Evolutionary conservation across 1,284 basidiomycete genomes (phyloP).

Genomic region (Melampsora americana): DNA sequence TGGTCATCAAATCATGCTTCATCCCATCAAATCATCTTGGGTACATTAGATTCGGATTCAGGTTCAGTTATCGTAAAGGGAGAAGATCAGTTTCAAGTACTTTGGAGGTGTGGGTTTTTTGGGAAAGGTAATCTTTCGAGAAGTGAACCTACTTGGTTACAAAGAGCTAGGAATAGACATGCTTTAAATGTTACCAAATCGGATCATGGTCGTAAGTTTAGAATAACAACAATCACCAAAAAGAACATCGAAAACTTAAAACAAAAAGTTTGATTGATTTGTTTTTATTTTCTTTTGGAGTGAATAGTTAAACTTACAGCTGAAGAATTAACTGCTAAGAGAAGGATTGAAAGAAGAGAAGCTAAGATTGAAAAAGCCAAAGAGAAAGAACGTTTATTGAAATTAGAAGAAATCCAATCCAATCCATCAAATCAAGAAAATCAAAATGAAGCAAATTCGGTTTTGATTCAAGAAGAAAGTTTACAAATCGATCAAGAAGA

Average conservation of each 20-base stretch:
- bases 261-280: too few relatives aligned
- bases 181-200: constrained; percentile 56
- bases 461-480: constrained; percentile 44
- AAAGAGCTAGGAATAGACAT: constrained; percentile 63
- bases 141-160: constrained; percentile 88
- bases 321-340: constrained; percentile 80
- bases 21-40: not conserved
- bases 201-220: constrained; percentile 54
- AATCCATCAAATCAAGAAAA: too few relatives aligned
- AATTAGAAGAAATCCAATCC: constrained; percentile 52
- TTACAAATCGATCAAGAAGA: too few relatives aligned
- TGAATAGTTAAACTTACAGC: constrained; percentile 68
- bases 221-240: constrained; percentile 42
- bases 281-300: not conserved
- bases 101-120: constrained; percentile 93
- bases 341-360: constrained; percentile 76
- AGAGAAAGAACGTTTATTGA: constrained; percentile 71
- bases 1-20: not conserved
- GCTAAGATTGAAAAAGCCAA: constrained; percentile 66
- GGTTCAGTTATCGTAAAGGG: constrained; percentile 75
- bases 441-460: too few relatives aligned
- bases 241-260: too few relatives aligned
- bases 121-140: constrained; percentile 90
- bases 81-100: constrained; percentile 62
- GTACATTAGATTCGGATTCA: constrained; percentile 51